Percentiles rank a stretch among this genome's conserved stretches.
phyloP scores from a whole-genome alignment of 208 protist species.

The Leishmania lainsoni region DNA sequence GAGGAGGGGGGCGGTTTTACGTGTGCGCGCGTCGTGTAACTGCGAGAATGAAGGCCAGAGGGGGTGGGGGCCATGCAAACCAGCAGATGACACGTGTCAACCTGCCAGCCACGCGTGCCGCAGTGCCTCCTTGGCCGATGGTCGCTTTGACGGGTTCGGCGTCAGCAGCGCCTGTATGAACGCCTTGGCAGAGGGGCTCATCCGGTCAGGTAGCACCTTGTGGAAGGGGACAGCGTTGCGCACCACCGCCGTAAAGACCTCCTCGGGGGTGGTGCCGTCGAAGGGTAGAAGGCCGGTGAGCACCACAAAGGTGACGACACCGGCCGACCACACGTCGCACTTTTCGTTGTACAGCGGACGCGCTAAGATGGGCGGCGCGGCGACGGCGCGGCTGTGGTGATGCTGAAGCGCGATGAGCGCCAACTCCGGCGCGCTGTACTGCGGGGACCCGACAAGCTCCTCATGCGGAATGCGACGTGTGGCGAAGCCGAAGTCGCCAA shows the following conservation, averaged over 20 bases:
- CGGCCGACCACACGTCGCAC: slow-evolving; percentile 92
- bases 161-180: slow-evolving; percentile 66
- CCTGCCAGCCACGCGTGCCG: slow-evolving; percentile 60
- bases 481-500: slow-evolving; percentile 98
- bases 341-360: slow-evolving; percentile 83
- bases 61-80: background rate
- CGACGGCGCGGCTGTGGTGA: slow-evolving; percentile 10
- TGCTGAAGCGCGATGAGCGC: slow-evolving; percentile 65
- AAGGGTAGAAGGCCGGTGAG: slow-evolving; percentile 86
- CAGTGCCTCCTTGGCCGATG: slow-evolving; percentile 64
- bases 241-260: slow-evolving; percentile 72
- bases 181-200: slow-evolving; percentile 47
- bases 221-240: slow-evolving; percentile 55
- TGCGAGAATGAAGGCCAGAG: background rate
- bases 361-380: background rate
- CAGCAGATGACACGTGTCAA: background rate
- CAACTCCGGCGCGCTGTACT: slow-evolving; percentile 87
- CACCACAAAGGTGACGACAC: slow-evolving; percentile 84
- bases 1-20: no score
- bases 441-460: slow-evolving; percentile 75
- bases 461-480: slow-evolving; percentile 56
- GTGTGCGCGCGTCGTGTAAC: background rate
- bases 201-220: slow-evolving; percentile 23
- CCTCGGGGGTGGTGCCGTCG: slow-evolving; percentile 53
- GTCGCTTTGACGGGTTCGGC: slow-evolving; percentile 60